Percentiles rank a stretch among this genome's conserved stretches.
Evolutionary conservation across 2,329 filamentous ascomycete species (phyloP).

Genomic region (Pezizomycotina sp.): DNA sequence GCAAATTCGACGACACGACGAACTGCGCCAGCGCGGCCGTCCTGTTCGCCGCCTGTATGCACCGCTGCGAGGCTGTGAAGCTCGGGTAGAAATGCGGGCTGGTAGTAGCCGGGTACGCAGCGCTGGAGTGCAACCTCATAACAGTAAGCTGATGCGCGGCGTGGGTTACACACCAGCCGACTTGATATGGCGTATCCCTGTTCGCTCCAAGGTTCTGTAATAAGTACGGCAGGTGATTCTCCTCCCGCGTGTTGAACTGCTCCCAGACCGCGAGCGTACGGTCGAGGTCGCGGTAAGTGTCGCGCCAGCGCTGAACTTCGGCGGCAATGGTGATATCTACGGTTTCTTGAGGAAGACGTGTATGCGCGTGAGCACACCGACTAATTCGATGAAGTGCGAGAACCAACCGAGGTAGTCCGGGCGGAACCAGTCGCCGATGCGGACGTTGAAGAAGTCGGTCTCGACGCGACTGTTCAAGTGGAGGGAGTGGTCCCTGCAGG

Average conservation of each 20-base stretch:
- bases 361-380: conserved; percentile 72
- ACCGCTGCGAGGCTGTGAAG: conserved; percentile 68
- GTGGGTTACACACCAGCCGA: too few relatives aligned
- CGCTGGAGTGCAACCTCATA: conserved; percentile 78
- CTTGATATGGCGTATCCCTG: too few relatives aligned
- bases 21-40: conserved; percentile 64
- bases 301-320: conserved; percentile 81
- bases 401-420: conserved; percentile 75
- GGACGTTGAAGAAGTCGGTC: conserved; percentile 40
- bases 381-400: conserved; percentile 76
- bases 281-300: conserved; percentile 71
- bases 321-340: conserved; percentile 71
- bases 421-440: conserved; percentile 47
- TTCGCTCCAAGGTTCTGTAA: too few relatives aligned
- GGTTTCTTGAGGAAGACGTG: conserved; percentile 72
- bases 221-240: too few relatives aligned
- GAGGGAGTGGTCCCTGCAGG: conserved; percentile 58
- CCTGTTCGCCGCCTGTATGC: conserved; percentile 65
- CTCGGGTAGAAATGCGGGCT: conserved; percentile 81
- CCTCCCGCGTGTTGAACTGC: too few relatives aligned
- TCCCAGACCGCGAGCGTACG: conserved; percentile 68
- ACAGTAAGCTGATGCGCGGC: too few relatives aligned
- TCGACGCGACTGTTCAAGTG: conserved; percentile 25
- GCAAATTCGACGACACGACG: conserved; percentile 55
- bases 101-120: conserved; percentile 76